Evolutionary conservation across 1,284 basidiomycete species (phyloP).

Genomic region (Papiliotrema nemorosa): DNA sequence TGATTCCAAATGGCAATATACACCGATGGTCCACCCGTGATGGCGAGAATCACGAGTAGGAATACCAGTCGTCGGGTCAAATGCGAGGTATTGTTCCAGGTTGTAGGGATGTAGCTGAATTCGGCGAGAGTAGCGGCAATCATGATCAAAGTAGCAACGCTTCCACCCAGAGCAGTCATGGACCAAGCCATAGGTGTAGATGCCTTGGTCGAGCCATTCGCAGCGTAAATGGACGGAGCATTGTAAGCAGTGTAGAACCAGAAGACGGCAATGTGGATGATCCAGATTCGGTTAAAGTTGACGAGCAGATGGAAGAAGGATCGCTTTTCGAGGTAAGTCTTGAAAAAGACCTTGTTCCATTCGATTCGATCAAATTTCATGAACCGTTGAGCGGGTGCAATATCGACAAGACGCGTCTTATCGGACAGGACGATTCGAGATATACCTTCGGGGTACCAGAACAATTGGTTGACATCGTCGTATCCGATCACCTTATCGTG

Average conservation of each 20-base stretch:
- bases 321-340: conserved; percentile 93
- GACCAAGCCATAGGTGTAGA: conserved; percentile 79
- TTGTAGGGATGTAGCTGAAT: conserved; percentile 92
- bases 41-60: conserved; percentile 73
- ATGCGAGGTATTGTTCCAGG: conserved; percentile 95
- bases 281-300: conserved; percentile 98
- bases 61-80: conserved; percentile 81
- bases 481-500: conserved; percentile 96
- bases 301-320: conserved; percentile 90
- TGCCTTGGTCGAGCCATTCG: conserved; percentile 54
- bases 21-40: conserved; percentile 84
- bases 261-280: conserved; percentile 85
- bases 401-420: conserved; percentile 86
- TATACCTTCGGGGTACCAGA: conserved; percentile 99
- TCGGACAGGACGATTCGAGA: conserved; percentile 83
- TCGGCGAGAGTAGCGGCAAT: conserved; percentile 85
- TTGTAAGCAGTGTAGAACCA: conserved; percentile 96
- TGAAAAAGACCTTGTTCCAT: conserved; percentile 92
- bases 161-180: conserved; percentile 82
- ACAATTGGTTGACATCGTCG: conserved; percentile 98
- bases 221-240: conserved; percentile 76
- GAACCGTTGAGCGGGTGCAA: conserved; percentile 82
- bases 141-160: conserved; percentile 87
- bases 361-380: conserved; percentile 94
- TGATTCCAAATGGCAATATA: conserved; percentile 79